Evolutionary conservation across 2,329 filamentous ascomycete genomes (phyloP).

Genomic region (Epicoccum sorghinum): DNA sequence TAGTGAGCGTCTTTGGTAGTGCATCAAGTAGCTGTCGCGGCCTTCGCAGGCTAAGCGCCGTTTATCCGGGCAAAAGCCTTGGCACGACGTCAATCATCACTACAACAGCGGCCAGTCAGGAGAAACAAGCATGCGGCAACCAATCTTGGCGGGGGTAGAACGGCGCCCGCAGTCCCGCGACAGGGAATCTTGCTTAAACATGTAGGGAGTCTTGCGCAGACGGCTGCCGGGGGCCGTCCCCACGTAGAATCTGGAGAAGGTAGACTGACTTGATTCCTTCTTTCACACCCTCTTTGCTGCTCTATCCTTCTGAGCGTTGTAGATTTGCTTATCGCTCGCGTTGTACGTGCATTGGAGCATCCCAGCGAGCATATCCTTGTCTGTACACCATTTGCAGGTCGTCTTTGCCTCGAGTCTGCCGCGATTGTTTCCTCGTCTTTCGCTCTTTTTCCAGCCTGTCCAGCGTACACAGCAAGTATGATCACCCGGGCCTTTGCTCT

Average conservation of each 20-base stretch:
- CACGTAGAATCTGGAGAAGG: slow-evolving; percentile 8
- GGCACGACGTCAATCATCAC: slow-evolving; percentile 8
- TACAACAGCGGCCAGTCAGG: slow-evolving; percentile 3
- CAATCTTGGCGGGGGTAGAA: slow-evolving; percentile 4
- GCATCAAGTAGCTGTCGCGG: slow-evolving; percentile 3
- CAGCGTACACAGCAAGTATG: slow-evolving; percentile 15
- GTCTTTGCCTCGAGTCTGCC: background rate
- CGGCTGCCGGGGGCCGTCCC: background rate
- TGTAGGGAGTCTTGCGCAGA: background rate
- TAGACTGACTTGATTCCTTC: slow-evolving; percentile 1
- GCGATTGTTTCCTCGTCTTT: slow-evolving; percentile 1
- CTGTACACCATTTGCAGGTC: slow-evolving; percentile 1
- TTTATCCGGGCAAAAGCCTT: slow-evolving; percentile 10
- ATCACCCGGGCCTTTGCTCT: slow-evolving; percentile 26
- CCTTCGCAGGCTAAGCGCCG: slow-evolving; percentile 1
- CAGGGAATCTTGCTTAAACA: slow-evolving; percentile 4
- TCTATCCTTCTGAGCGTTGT: background rate
- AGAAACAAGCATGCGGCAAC: background rate
- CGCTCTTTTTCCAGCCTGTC: background rate
- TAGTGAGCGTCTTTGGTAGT: background rate
- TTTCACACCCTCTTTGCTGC: background rate
- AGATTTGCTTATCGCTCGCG: background rate
- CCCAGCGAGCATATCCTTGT: background rate
- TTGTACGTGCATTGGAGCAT: slow-evolving; percentile 1
- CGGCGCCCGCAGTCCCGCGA: slow-evolving; percentile 3